phyloP scores from a whole-genome alignment of 331 rosid genomes.

The Quercus phellos region DNA sequence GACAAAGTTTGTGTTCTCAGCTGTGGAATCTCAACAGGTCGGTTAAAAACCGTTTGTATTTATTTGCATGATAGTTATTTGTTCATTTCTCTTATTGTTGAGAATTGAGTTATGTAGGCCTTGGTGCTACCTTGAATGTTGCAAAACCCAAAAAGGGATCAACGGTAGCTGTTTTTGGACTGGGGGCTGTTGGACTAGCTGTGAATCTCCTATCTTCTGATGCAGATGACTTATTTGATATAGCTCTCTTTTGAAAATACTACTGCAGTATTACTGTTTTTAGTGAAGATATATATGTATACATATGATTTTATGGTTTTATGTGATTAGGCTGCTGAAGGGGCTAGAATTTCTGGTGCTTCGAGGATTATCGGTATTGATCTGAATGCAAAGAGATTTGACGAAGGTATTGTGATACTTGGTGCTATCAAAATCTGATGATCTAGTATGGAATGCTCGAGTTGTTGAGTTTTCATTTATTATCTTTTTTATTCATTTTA shows the following conservation, averaged over 20 bases:
- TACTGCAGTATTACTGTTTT: no score
- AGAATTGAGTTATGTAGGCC: slow-evolving; percentile 33
- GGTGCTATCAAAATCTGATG: slow-evolving; percentile 20
- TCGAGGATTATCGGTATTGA: neutral
- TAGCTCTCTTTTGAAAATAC: no score
- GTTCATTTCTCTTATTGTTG: no score
- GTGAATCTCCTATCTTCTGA: no score
- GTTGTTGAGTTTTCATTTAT: no score
- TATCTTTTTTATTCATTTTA: neutral
- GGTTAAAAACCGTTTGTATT: no score
- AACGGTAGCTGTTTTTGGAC: slow-evolving; percentile 27
- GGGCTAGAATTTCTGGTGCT: slow-evolving; percentile 35
- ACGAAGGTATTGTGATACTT: slow-evolving; percentile 17
- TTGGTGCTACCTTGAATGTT: slow-evolving; percentile 40
- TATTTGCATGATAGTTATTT: no score
- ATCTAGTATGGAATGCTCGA: neutral
- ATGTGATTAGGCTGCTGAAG: slow-evolving; percentile 26
- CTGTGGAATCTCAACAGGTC: neutral
- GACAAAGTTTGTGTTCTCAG: slow-evolving; percentile 29
- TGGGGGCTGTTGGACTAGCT: no score
- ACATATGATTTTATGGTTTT: no score
- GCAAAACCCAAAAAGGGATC: slow-evolving; percentile 38
- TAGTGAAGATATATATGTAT: no score
- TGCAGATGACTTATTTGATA: no score
- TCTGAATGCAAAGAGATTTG: no score